Evolutionary conservation across 2,329 filamentous ascomycete genomes (phyloP).

Genomic region (Phialocephala subalpina): DNA sequence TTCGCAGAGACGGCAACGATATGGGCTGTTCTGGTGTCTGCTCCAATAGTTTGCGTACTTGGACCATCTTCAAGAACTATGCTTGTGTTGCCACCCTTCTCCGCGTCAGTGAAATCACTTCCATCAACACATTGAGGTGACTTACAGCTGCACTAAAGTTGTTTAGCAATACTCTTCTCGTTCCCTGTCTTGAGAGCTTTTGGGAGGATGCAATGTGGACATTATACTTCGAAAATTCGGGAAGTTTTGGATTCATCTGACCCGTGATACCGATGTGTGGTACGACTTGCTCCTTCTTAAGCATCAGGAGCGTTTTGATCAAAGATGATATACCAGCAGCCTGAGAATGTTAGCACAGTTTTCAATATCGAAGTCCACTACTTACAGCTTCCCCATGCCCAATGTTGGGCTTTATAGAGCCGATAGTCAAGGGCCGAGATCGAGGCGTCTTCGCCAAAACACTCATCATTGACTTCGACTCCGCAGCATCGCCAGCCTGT

Average conservation of each 20-base stretch:
- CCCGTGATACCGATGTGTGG: no score
- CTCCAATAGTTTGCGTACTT: conserved; percentile 37
- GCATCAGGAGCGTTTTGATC: conserved; percentile 41
- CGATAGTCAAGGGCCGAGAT: conserved; percentile 58
- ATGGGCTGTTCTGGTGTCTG: conserved; percentile 45
- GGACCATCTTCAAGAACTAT: no score
- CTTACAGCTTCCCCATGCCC: conserved; percentile 45
- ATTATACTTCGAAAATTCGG: no score
- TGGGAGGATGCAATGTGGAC: no score
- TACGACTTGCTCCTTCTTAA: no score
- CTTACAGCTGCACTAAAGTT: no score
- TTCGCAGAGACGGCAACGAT: conserved; percentile 57
- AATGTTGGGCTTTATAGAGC: conserved; percentile 44
- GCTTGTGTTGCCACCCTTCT: neutral
- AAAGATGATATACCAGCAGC: conserved; percentile 43
- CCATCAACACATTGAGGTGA: no score
- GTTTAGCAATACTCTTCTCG: no score
- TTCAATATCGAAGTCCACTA: no score
- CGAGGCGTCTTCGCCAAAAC: conserved; percentile 67
- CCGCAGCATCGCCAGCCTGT: conserved; percentile 81
- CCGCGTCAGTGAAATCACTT: conserved; percentile 23
- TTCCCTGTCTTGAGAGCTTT: no score
- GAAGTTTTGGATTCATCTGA: no score
- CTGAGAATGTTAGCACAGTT: no score
- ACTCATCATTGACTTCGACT: conserved; percentile 79